These are phyloP conservation scores for Emydomyces testavorans DNA, from an alignment of 2,329 filamentous ascomycete genomes.

Conservation along the genomic window DNA sequence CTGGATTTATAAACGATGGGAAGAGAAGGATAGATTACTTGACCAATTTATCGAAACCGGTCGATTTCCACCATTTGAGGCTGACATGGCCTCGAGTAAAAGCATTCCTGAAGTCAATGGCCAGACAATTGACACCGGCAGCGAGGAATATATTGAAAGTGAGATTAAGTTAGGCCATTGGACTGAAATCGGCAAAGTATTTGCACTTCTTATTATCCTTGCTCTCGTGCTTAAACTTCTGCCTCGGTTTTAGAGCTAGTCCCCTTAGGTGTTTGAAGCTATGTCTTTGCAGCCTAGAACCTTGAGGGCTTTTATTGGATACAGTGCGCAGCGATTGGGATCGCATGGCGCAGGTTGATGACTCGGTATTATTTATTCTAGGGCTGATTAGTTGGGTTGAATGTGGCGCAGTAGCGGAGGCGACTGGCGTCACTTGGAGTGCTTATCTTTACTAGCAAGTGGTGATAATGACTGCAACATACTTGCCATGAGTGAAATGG, in stretches of 20 bases:
- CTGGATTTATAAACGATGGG: slow-evolving; percentile 81
- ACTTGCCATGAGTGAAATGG: too few relatives aligned
- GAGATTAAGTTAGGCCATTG: slow-evolving; percentile 28
- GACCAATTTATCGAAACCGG: slow-evolving; percentile 70
- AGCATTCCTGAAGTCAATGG: slow-evolving; percentile 26
- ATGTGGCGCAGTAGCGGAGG: too few relatives aligned
- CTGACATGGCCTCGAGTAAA: slow-evolving; percentile 38
- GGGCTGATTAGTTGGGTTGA: too few relatives aligned
- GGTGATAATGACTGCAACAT: background rate
- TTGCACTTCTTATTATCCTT: slow-evolving; percentile 24
- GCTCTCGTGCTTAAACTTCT: slow-evolving; percentile 6
- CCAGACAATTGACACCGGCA: slow-evolving; percentile 18
- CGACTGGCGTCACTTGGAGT: background rate
- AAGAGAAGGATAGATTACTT: slow-evolving; percentile 80
- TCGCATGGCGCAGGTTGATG: too few relatives aligned
- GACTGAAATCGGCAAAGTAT: slow-evolving; percentile 28
- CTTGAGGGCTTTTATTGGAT: background rate
- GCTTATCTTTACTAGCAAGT: slow-evolving; percentile 26
- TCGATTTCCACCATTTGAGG: slow-evolving; percentile 59
- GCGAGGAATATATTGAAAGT: slow-evolving; percentile 24
- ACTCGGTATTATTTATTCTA: too few relatives aligned
- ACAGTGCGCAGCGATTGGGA: background rate
- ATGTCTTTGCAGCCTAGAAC: background rate
- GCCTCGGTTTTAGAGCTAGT: slow-evolving; percentile 1
- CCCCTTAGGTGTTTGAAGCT: background rate